Conservation (phyloP, 2,329 filamentous ascomycete species). For the Ophiostoma tasmaniense region DNA sequence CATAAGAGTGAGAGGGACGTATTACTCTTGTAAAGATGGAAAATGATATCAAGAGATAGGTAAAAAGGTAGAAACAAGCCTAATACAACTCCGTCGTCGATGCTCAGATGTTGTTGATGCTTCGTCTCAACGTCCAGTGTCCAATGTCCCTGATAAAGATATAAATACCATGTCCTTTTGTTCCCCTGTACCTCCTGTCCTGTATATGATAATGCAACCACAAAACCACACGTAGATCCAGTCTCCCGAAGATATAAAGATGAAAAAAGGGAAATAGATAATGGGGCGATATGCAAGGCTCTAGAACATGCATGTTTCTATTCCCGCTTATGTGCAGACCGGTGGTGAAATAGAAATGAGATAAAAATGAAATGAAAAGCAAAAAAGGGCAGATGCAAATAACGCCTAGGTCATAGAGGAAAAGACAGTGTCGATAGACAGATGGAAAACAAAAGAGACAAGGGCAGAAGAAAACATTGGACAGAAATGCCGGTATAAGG, state of each 20-base stretch:
- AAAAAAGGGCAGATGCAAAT: neutral
- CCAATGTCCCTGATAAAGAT: too few relatives aligned
- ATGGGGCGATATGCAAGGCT: neutral
- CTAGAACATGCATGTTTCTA: neutral
- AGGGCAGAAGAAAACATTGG: neutral
- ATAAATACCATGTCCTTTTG: neutral
- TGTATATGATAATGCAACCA: neutral
- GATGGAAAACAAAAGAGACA: too few relatives aligned
- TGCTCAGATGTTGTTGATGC: neutral
- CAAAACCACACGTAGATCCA: neutral
- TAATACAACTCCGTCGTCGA: neutral
- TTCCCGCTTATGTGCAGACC: too few relatives aligned
- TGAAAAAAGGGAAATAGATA: neutral
- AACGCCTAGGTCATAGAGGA: neutral
- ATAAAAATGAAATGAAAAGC: neutral
- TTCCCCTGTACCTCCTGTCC: neutral
- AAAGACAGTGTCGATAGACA: neutral
- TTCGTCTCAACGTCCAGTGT: neutral
- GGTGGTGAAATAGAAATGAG: neutral
- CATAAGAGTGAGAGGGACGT: neutral
- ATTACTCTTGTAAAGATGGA: neutral
- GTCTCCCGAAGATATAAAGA: neutral
- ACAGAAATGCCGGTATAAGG: neutral
- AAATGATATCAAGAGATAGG: constrained; percentile 1
- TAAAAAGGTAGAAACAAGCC: neutral